Conservation (phyloP, 2,329 filamentous ascomycete genomes). For the Blastomyces silverae region DNA sequence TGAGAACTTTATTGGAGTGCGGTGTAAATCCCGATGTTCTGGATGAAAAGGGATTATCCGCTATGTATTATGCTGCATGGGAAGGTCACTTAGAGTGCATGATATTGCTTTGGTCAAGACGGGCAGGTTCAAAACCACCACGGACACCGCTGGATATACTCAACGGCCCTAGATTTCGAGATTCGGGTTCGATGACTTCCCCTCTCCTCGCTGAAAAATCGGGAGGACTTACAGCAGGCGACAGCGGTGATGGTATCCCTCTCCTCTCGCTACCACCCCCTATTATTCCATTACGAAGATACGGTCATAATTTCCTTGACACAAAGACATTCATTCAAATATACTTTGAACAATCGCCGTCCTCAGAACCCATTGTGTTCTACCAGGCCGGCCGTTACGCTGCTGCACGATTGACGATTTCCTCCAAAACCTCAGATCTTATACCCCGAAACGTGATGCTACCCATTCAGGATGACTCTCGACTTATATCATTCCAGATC, state of each 20-base stretch:
- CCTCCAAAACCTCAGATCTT: constrained; percentile 89
- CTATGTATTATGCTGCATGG: constrained; percentile 98
- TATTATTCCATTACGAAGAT: constrained; percentile 88
- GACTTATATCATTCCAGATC: constrained; percentile 89
- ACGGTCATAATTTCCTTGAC: constrained; percentile 97
- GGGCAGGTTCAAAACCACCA: constrained; percentile 21
- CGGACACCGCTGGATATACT: constrained; percentile 33
- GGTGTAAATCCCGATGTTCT: constrained; percentile 70
- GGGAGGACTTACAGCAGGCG: constrained; percentile 35
- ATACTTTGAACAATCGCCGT: constrained; percentile 57
- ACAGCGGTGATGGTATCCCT: constrained; percentile 76
- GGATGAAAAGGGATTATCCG: constrained; percentile 87
- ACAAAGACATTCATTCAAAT: constrained; percentile 95
- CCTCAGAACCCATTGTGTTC: constrained; percentile 69
- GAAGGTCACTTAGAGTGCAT: constrained; percentile 95
- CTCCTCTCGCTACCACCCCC: constrained; percentile 86
- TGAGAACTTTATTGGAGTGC: constrained; percentile 71
- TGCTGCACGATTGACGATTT: constrained; percentile 88
- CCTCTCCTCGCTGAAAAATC: constrained; percentile 13
- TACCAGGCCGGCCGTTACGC: constrained; percentile 97
- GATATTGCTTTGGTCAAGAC: constrained; percentile 60
- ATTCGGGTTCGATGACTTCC: constrained; percentile 21
- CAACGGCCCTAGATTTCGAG: constrained; percentile 31
- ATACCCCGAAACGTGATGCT: constrained; percentile 95
- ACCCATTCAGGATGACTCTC: constrained; percentile 92